These are phyloP conservation scores for Vigna reflexopilosa DNA, from an alignment of 306 rosid species.

Conservation along the genomic window DNA sequence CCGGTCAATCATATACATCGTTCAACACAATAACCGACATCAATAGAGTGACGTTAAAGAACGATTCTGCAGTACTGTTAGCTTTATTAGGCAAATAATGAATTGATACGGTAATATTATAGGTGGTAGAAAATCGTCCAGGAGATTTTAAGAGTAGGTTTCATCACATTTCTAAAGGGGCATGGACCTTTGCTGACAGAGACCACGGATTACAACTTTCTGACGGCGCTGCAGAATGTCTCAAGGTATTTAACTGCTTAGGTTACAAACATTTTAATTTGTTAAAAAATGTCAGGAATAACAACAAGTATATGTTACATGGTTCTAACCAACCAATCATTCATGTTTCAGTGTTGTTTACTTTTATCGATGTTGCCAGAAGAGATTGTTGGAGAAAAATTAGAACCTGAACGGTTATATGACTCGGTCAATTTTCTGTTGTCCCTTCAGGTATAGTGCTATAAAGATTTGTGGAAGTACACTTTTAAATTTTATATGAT, in stretches of 20 bases:
- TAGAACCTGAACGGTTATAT: too few species aligned
- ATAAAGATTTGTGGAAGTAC: too few species aligned
- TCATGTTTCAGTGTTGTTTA: slow-evolving; percentile 54
- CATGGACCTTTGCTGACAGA: slow-evolving; percentile 73
- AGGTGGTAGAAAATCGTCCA: slow-evolving; percentile 57
- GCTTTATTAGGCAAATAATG: too few species aligned
- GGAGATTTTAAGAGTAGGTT: slow-evolving; percentile 60
- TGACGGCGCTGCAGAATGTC: slow-evolving; percentile 68
- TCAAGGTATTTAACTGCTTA: slow-evolving; percentile 45
- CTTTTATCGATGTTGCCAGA: too few species aligned
- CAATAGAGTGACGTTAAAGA: too few species aligned
- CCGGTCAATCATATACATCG: too few species aligned
- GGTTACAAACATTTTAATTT: not conserved
- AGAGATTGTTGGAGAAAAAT: too few species aligned
- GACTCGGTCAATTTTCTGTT: too few species aligned
- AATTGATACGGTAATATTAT: not conserved
- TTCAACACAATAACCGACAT: too few species aligned
- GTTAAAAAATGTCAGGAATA: not conserved
- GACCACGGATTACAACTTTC: slow-evolving; percentile 82
- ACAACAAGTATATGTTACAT: not conserved
- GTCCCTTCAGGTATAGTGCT: too few species aligned
- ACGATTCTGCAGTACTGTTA: too few species aligned
- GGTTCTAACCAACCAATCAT: not conserved
- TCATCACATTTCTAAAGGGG: slow-evolving; percentile 71
- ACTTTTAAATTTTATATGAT: too few species aligned